Conservation (phyloP, 2,329 filamentous ascomycete species). For the Pestalotiopsis sp. region DNA sequence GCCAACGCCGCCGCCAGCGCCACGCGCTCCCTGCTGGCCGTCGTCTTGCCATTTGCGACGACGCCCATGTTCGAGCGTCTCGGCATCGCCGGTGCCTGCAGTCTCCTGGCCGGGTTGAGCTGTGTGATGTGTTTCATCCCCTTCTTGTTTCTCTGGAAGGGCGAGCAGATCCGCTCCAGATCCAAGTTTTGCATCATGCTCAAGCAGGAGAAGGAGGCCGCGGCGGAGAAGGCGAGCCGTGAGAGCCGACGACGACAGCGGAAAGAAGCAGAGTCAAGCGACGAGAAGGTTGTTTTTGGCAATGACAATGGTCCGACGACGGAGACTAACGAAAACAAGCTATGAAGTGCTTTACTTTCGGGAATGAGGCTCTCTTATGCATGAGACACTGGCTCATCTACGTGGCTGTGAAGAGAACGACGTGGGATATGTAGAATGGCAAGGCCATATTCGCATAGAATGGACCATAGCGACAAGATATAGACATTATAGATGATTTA, state of each 20-base stretch:
- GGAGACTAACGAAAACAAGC: background rate
- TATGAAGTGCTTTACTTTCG: background rate
- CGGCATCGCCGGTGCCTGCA: slow-evolving; percentile 52
- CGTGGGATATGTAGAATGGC: no score
- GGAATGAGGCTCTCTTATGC: background rate
- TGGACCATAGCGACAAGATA: no score
- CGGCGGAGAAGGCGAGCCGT: background rate
- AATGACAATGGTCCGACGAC: background rate
- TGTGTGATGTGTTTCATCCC: slow-evolving; percentile 53
- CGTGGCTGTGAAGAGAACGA: background rate
- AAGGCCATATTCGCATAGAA: no score
- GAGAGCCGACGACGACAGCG: background rate
- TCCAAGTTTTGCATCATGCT: slow-evolving; percentile 66
- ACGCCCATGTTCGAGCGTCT: slow-evolving; percentile 50
- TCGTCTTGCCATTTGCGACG: slow-evolving; percentile 59
- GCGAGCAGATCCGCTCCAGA: slow-evolving; percentile 54
- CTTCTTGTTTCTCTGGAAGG: slow-evolving; percentile 58
- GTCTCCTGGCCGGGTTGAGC: slow-evolving; percentile 53
- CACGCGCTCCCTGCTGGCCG: slow-evolving; percentile 51
- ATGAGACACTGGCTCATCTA: background rate
- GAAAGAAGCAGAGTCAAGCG: background rate
- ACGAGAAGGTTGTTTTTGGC: background rate
- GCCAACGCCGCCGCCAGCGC: slow-evolving; percentile 55
- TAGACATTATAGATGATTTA: no score
- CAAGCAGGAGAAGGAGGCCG: slow-evolving; percentile 44